Conservation (phyloP, 2,329 filamentous ascomycete genomes). For the Gyromitra esculenta region DNA sequence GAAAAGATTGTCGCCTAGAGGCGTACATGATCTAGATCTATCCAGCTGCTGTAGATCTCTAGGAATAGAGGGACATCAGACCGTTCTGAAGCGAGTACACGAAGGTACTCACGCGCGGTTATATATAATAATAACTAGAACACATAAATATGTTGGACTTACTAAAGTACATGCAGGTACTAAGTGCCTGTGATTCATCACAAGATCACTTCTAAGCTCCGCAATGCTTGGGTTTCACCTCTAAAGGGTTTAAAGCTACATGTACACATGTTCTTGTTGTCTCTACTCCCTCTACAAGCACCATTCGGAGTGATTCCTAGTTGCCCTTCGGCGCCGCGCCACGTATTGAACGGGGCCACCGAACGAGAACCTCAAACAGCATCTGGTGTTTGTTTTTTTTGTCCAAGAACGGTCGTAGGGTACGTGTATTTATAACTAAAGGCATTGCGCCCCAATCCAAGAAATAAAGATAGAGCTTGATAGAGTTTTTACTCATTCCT, state of each 20-base stretch:
- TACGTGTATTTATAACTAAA: conserved; percentile 12
- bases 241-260: not conserved
- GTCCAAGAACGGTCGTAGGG: not conserved
- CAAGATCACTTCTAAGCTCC: not conserved
- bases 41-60: not conserved
- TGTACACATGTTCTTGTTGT: not conserved
- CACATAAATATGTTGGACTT: not conserved
- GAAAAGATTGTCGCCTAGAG: not conserved
- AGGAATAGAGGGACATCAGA: not conserved
- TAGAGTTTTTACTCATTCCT: not conserved
- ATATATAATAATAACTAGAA: too few species aligned
- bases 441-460: not conserved
- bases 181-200: not conserved
- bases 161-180: not conserved
- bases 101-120: too few species aligned
- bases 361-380: not conserved
- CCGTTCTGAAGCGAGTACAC: too few species aligned
- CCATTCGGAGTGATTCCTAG: not conserved
- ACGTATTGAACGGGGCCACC: not conserved
- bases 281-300: not conserved
- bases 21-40: conserved; percentile 11
- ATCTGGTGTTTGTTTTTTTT: not conserved
- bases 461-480: conserved; percentile 17
- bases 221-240: not conserved
- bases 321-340: not conserved